Evolutionary conservation across 805 yeast species (phyloP), one percentile per base, ranked within the genome.

Genomic region (Grigorovia yakushimaensis): DNA sequence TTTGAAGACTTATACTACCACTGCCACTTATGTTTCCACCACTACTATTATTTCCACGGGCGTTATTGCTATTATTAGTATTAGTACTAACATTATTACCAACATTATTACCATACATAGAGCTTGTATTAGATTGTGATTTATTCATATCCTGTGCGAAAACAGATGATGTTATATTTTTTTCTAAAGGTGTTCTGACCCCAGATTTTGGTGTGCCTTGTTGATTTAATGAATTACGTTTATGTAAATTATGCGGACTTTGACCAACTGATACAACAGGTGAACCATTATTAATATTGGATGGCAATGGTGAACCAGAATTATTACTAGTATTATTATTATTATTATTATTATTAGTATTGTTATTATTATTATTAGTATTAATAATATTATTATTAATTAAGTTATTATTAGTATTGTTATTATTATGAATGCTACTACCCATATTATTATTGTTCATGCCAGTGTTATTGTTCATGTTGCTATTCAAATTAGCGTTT

Each of bases 151-250:
- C 37, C 15, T 33, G 37, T 4, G 17, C n/a, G 17, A 33, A 33
- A 33, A n/a, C 18, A 33, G 37, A 33, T 3, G 37, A 15, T 33
- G 37, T 33, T 13, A 33, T 33, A 9, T 33, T 15, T 33, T 33
- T 33, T 17, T 33, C 37, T 33, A 33, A 21, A 8, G 46, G 46
- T 5, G 46, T 44, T 39, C 42, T 44, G n/a, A 36, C 42, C 4
- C 27, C 37, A 18, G 46, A 44, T 8, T 36, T 27, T 8, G 46
- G 46, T 10, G 46, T 23, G 3, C 37, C 37, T 33, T 13, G 17
- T 33, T 33, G 37, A 13, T 33, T 33, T 11, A 11, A 33, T n/a
- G 42, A 19, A 8, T 15, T 23, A 15, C 17, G 17, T 20, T 42
- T 42, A 6, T 22, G 5, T 19, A 19, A 33, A 27, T 17, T 27